Base-by-base conservation (phyloP, 805 yeast species). In the Candida piceae region DNA sequence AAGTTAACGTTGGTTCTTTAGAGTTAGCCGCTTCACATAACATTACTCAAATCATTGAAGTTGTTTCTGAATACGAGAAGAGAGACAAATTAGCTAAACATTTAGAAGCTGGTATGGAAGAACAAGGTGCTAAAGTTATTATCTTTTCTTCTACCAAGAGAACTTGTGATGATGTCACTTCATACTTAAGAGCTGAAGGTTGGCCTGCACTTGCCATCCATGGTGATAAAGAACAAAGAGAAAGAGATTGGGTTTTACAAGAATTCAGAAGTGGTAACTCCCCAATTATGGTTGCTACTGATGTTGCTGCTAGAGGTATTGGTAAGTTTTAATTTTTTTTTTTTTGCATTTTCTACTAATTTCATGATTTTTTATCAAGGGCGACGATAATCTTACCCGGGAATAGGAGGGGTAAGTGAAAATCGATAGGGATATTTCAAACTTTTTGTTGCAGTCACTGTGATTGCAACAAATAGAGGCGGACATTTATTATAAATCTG, bases 201-300 rank as follows among this genome's bases (percentile, higher is more conserved):
- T 93, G 95, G 95, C 96, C 96, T 49, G 98, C 97, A 38, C 73
- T 93, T 62, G 96, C 97, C 57, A 86, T 93, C 58, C 98, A 93
- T 63, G 98, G 98, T 72, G 98, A 93, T 68, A 93, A 93, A 67
- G 87, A 83, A 57, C 98, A 93, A 72, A 76, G 80, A 62, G 97
- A 93, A 70, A 89, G 98, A 76, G 97, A 93, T 70, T 93, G 97
- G 97, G 97, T 90, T 53, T 72, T 93, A 65, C 74, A 70, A 52
- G 96, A 90, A 69, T 93, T 93, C 74, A 85, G 84, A 76, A 60
- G 77, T 43, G 97, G 97, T 55, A 84, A 80, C 66, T 80, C 94
- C 38, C 96, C 96, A 49, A 82, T 93, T 58, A 88, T 93, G 97
- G 96, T 89, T 62, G 98, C 98, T 45, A 93, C 98, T 48, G 98